Conservation (phyloP, 306 rosid species). For the Inga oerstediana region DNA sequence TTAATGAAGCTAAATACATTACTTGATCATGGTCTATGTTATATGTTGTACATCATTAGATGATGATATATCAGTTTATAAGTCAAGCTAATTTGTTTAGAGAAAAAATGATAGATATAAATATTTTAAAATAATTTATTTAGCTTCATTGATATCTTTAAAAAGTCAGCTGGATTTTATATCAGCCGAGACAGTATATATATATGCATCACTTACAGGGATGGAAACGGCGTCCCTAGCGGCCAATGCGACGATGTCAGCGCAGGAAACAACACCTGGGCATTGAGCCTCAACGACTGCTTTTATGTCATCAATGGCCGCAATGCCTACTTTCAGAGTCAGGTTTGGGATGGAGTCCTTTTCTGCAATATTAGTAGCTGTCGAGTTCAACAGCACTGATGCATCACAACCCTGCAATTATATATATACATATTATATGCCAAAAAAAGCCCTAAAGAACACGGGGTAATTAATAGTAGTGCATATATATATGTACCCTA, state of each 20-base stretch:
- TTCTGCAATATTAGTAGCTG: constrained; percentile 43
- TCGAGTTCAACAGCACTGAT: constrained; percentile 56
- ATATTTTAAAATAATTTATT: too few species aligned
- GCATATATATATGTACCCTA: constrained; percentile 36
- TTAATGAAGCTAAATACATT: too few species aligned
- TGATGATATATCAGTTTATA: too few species aligned
- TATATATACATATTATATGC: too few species aligned
- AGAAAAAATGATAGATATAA: too few species aligned
- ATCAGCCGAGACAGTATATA: too few species aligned
- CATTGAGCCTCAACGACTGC: constrained; percentile 45
- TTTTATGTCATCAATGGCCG: constrained; percentile 60
- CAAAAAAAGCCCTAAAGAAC: not conserved
- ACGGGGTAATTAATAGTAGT: not conserved
- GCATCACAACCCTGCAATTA: constrained; percentile 61
- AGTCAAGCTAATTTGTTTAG: too few species aligned
- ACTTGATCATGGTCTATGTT: too few species aligned
- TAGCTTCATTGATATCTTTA: too few species aligned
- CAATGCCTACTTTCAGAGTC: constrained; percentile 45
- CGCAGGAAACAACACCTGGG: constrained; percentile 60
- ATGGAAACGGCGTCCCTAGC: constrained; percentile 57
- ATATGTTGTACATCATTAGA: too few species aligned
- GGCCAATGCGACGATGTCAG: constrained; percentile 60
- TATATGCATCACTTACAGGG: not conserved
- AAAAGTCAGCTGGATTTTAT: too few species aligned
- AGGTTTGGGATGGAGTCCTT: constrained; percentile 49